A percentile compares a stretch with the other conserved stretches of the same genome.
Conservation (phyloP, 2,329 filamentous ascomycete species). For the Berkeleyomyces basicola region DNA sequence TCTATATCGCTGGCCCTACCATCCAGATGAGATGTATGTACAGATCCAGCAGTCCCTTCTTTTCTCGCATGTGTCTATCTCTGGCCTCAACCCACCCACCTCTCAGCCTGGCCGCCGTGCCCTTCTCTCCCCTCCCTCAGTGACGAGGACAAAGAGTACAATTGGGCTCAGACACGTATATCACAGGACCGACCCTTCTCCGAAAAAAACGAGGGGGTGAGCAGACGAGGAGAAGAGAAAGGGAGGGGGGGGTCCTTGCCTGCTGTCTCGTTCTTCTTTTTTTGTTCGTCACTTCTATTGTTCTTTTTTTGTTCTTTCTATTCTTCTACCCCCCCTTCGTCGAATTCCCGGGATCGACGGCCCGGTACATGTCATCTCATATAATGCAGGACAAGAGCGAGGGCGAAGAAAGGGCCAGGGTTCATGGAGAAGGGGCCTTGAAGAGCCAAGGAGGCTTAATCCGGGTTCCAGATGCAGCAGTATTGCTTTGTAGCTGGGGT, state of each 20-base stretch:
- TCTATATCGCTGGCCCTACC: neutral
- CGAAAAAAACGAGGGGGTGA: neutral
- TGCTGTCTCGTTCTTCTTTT: neutral
- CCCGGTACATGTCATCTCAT: neutral
- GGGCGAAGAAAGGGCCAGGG: neutral
- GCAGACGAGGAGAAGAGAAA: neutral
- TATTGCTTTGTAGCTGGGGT: too few relatives aligned
- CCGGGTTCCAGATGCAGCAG: neutral
- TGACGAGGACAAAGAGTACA: neutral
- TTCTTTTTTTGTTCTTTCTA: constrained; percentile 1
- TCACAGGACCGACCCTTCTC: neutral
- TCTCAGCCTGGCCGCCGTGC: neutral
- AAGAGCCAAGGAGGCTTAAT: neutral
- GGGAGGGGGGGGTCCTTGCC: neutral
- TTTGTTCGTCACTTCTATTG: neutral
- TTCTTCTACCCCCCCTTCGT: neutral
- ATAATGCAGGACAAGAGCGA: neutral
- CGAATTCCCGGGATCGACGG: neutral
- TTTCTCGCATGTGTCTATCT: neutral
- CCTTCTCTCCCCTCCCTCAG: neutral
- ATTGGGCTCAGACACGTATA: neutral
- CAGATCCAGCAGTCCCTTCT: neutral
- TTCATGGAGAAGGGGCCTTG: neutral
- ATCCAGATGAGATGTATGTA: neutral
- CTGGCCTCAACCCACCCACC: neutral